Conservation (phyloP, 371 early-diverging fungal genomes). For the Circinella minor region DNA sequence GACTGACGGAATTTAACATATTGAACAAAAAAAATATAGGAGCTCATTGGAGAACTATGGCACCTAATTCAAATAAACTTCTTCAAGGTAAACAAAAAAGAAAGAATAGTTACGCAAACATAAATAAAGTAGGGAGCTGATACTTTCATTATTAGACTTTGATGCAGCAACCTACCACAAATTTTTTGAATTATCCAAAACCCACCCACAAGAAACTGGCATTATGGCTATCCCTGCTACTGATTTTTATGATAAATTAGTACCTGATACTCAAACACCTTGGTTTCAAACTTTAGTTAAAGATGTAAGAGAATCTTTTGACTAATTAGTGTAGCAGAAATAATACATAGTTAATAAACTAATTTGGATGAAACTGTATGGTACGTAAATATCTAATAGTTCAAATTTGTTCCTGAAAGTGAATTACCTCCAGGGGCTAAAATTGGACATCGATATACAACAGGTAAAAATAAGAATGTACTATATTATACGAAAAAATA, state of each 20-base stretch:
- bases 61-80: slow-evolving; percentile 35
- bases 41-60: slow-evolving; percentile 81
- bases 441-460: slow-evolving; percentile 58
- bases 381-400: slow-evolving; percentile 31
- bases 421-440: slow-evolving; percentile 51
- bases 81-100: slow-evolving; percentile 41
- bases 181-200: slow-evolving; percentile 49
- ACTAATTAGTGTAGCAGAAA: neutral
- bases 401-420: slow-evolving; percentile 33
- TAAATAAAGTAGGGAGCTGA: neutral
- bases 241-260: slow-evolving; percentile 54
- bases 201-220: slow-evolving; percentile 39
- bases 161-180: slow-evolving; percentile 50
- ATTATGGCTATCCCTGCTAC: slow-evolving; percentile 44
- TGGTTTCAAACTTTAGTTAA: slow-evolving; percentile 58
- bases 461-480: slow-evolving; percentile 30
- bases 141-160: slow-evolving; percentile 32
- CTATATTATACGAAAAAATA: neutral
- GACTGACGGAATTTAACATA: neutral
- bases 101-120: neutral
- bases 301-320: slow-evolving; percentile 42
- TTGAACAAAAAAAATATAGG: slow-evolving; percentile 19
- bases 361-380: neutral
- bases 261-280: slow-evolving; percentile 44
- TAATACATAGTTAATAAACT: neutral